Evolutionary conservation across 805 yeast species (phyloP), one percentile per base, ranked within the genome.

Genomic region (Yamadazyma paraphyllophila): DNA sequence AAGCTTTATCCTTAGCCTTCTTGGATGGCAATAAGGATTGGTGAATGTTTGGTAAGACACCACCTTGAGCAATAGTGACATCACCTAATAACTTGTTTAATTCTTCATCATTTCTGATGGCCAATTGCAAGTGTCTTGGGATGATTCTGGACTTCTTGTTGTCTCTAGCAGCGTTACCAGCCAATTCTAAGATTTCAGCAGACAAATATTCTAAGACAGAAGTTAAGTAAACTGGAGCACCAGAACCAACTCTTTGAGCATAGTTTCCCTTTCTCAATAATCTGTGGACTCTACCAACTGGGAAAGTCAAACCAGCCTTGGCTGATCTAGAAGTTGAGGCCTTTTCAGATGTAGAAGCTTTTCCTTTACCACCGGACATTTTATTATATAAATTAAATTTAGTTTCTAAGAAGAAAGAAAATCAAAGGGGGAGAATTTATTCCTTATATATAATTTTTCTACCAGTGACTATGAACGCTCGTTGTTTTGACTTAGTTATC

Each of bases 201-300:
- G 97, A 91, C 70, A 92, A 82, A 73, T 92, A 92, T 77, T 92
- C 98, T 63, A 92, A 80, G 48, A 92, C 97, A 46, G 98, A 96
- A 59, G 98, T 91, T 68, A 92, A 81, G 78, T 91, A 92, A 55
- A 92, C 92, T 77, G 98, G 97, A 64, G 98, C 97, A 83, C 96
- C 97, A 59, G 97, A 90, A 82, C 98, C 97, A 62, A 92, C 85
- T 80, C 98, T 85, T 78, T 91, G 96, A 66, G 97, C 96, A 79
- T 92, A 88, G 85, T 91, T 88, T 71, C 96, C 97, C 77, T 86
- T 89, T 83, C 96, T 88, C 67, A 92, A 77, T 62, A 91, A 81
- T 78, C 97, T 85, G 81, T 92, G 97, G 61, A 92, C 94, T 84
- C 98, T 91, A 74, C 98, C 98, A 59, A 92, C 98, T 78, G 98